phyloP scores from a whole-genome alignment of 208 protist genomes.

The Leishmania amazonensis region DNA sequence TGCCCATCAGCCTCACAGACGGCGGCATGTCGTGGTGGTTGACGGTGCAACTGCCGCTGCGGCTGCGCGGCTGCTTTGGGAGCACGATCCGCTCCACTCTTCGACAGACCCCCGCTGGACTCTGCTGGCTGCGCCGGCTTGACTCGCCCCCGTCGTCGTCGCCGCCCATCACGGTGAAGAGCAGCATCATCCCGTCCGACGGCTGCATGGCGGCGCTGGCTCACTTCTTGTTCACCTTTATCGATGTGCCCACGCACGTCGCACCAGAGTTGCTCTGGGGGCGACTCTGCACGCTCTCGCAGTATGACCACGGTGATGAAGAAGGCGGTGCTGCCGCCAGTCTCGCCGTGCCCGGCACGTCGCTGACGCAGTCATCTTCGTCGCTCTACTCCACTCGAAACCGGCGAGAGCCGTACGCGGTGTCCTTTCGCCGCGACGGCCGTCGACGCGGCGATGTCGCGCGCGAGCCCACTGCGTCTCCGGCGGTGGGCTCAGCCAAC shows the following conservation, averaged over 20 bases:
- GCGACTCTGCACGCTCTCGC: slow-evolving; percentile 20
- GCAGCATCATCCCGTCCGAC: slow-evolving; percentile 2
- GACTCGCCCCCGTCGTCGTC: background rate
- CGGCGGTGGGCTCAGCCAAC: background rate
- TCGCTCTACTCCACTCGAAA: background rate
- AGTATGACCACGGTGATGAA: background rate
- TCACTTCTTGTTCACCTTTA: slow-evolving; percentile 22
- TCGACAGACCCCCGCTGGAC: slow-evolving; percentile 18
- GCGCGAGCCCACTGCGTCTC: background rate
- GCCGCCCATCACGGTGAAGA: background rate
- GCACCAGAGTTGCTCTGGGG: slow-evolving; percentile 36
- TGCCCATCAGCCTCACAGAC: slow-evolving; percentile 33
- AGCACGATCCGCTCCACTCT: slow-evolving; percentile 25
- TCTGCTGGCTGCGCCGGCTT: slow-evolving; percentile 24
- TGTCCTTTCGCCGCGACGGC: background rate
- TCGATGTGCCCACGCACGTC: slow-evolving; percentile 26
- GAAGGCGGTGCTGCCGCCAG: background rate
- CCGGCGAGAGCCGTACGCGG: background rate
- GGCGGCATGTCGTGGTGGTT: slow-evolving; percentile 46
- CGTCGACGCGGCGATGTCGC: background rate
- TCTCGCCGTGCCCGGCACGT: background rate
- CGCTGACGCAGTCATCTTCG: background rate
- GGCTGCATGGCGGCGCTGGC: slow-evolving; percentile 8
- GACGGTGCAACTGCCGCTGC: slow-evolving; percentile 29
- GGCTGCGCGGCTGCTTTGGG: slow-evolving; percentile 37